Evolutionary conservation across 139 green algal genomes (phyloP).

Genomic region (Micractinium sp.): DNA sequence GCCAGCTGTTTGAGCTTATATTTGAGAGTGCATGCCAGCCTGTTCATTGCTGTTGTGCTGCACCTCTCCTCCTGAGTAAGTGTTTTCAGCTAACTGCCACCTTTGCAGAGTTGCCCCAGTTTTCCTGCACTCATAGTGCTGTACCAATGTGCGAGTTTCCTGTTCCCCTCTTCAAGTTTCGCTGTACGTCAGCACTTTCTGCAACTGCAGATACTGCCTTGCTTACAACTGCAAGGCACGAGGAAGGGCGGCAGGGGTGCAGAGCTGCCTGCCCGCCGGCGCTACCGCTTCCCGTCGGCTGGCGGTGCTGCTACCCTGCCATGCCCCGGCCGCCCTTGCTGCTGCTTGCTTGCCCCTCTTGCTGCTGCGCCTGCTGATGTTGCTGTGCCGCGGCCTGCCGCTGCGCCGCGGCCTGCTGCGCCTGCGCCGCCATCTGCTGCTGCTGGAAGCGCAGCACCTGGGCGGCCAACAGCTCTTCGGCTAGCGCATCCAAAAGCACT

Average conservation of each 20-base stretch:
- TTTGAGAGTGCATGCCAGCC: too few species aligned
- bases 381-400: background rate
- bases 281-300: background rate
- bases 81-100: too few species aligned
- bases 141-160: too few species aligned
- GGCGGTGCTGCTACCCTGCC: background rate
- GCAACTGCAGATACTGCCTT: too few species aligned
- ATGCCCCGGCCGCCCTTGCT: background rate
- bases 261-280: background rate
- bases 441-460: slow-evolving; percentile 20
- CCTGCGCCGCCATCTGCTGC: slow-evolving; percentile 6
- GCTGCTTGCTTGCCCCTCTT: background rate
- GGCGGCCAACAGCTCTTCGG: slow-evolving; percentile 36
- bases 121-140: too few species aligned
- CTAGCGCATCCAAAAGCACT: slow-evolving; percentile 38
- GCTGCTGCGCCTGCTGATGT: background rate
- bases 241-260: background rate
- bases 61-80: too few species aligned
- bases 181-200: too few species aligned
- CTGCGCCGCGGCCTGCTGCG: slow-evolving; percentile 5
- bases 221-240: too few species aligned
- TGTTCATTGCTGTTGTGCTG: too few species aligned
- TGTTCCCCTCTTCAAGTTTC: too few species aligned
- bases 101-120: too few species aligned
- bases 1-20: too few species aligned